Evolutionary conservation across 2,329 filamentous ascomycete genomes (phyloP).

Genomic region (Endothia cerciana): DNA sequence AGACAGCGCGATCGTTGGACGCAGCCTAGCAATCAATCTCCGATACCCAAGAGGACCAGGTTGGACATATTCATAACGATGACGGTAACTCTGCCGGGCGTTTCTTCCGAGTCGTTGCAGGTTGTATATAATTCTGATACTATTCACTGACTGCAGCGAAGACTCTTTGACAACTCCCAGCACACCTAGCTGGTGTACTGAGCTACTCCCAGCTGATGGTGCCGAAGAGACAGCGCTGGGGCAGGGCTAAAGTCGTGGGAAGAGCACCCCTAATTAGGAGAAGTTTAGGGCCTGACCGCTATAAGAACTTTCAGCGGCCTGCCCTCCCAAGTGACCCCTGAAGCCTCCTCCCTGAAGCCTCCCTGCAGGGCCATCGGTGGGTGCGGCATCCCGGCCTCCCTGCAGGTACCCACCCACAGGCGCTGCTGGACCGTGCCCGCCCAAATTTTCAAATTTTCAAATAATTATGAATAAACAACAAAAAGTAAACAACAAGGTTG

Average conservation of each 20-base stretch:
- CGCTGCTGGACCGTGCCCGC: constrained; percentile 24
- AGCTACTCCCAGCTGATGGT: neutral
- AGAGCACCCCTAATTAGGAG: neutral
- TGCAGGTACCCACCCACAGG: constrained; percentile 16
- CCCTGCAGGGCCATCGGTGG: neutral
- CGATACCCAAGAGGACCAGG: too few species aligned
- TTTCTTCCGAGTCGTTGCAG: too few species aligned
- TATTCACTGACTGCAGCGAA: neutral
- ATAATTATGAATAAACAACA: constrained; percentile 1
- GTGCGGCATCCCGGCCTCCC: neutral
- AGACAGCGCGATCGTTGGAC: too few species aligned
- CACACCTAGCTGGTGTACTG: neutral
- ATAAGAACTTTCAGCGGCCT: neutral
- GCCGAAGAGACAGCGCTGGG: neutral
- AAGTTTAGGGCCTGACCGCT: neutral
- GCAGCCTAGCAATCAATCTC: too few species aligned
- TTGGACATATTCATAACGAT: too few species aligned
- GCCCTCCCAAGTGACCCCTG: neutral
- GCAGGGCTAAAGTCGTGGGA: neutral
- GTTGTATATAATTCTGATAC: neutral
- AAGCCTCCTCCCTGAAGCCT: neutral
- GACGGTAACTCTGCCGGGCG: too few species aligned
- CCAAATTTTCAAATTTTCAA: constrained; percentile 24
- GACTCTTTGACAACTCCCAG: neutral
- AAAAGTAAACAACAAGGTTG: constrained; percentile 2